Evolutionary conservation across 2,329 filamentous ascomycete species (phyloP).

Genomic region (Zymoseptoria brevis): DNA sequence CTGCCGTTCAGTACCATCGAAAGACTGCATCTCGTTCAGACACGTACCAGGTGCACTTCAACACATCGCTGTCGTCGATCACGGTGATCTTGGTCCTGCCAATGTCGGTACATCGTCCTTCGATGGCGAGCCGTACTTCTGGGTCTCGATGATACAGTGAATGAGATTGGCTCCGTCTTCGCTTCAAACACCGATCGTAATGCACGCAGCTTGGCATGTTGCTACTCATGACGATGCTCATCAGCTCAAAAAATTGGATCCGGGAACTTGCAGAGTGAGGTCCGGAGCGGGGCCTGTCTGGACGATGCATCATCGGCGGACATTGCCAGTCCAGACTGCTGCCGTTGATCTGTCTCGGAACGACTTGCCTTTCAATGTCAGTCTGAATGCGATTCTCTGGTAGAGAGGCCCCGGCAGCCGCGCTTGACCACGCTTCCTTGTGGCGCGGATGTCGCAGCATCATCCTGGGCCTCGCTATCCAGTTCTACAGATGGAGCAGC

Average conservation of each 20-base stretch:
- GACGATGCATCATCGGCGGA: slow-evolving; percentile 3
- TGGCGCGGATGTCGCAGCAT: slow-evolving; percentile 13
- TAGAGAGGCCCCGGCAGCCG: slow-evolving; percentile 5
- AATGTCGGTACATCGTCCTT: neutral
- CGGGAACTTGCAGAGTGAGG: neutral
- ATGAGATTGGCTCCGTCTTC: neutral
- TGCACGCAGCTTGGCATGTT: neutral
- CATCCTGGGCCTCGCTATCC: slow-evolving; percentile 10
- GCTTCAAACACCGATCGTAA: neutral
- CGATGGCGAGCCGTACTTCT: neutral
- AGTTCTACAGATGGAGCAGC: slow-evolving; percentile 11
- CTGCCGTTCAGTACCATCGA: slow-evolving; percentile 16
- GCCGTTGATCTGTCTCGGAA: slow-evolving; percentile 5
- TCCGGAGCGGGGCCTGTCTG: neutral
- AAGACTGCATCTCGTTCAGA: slow-evolving; percentile 8
- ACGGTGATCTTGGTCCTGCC: neutral
- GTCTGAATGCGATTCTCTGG: neutral
- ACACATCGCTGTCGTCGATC: neutral
- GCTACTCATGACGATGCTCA: neutral
- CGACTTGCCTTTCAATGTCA: slow-evolving; percentile 8
- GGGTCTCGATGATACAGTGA: neutral
- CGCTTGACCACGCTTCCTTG: slow-evolving; percentile 11
- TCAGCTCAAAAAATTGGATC: neutral
- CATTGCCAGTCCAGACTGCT: slow-evolving; percentile 7
- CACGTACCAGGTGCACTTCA: slow-evolving; percentile 11